Percentiles rank a stretch among this genome's conserved stretches.
Conservation (phyloP, 139 green algal species). For the Auxenochlorella pyrenoidosa region DNA sequence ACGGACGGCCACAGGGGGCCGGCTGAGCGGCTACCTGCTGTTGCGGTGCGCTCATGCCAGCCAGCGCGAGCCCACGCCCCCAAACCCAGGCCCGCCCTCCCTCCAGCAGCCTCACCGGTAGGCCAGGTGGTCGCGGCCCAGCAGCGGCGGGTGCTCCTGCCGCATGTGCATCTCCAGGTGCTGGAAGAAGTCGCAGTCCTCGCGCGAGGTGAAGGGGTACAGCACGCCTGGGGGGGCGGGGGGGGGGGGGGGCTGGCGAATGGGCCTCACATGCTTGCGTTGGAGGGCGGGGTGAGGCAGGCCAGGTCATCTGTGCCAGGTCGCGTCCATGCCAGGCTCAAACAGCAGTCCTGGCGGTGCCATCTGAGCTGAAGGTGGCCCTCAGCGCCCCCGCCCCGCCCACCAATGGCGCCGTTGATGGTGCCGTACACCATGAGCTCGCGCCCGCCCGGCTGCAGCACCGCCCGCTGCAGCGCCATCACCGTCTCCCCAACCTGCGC, state of each 20-base stretch:
- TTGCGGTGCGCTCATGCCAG: too few relatives aligned
- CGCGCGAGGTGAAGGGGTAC: conserved; percentile 84
- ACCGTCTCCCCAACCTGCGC: conserved; percentile 83
- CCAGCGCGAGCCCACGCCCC: too few relatives aligned
- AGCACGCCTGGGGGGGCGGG: conserved; percentile 63
- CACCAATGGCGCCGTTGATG: conserved; percentile 81
- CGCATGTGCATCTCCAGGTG: conserved; percentile 99
- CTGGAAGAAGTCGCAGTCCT: conserved; percentile 98
- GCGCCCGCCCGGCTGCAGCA: conserved; percentile 83
- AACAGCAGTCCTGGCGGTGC: too few relatives aligned
- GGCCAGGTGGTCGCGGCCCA: conserved; percentile 93
- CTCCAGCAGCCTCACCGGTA: conserved; percentile 57
- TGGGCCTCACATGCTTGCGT: too few relatives aligned
- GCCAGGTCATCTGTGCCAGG: too few relatives aligned
- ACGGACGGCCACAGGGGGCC: too few relatives aligned
- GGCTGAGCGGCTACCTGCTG: too few relatives aligned
- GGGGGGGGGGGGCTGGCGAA: not conserved
- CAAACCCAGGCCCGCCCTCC: too few relatives aligned
- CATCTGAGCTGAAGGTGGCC: too few relatives aligned
- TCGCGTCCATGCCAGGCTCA: too few relatives aligned
- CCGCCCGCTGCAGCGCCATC: conserved; percentile 79
- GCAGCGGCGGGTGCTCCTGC: conserved; percentile 91
- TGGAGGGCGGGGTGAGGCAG: too few relatives aligned
- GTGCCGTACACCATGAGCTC: conserved; percentile 91
- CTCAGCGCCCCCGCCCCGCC: not conserved